phyloP scores from a whole-genome alignment of 768 basidiomycete species.

The Chalciporus pseudorubinellus region DNA sequence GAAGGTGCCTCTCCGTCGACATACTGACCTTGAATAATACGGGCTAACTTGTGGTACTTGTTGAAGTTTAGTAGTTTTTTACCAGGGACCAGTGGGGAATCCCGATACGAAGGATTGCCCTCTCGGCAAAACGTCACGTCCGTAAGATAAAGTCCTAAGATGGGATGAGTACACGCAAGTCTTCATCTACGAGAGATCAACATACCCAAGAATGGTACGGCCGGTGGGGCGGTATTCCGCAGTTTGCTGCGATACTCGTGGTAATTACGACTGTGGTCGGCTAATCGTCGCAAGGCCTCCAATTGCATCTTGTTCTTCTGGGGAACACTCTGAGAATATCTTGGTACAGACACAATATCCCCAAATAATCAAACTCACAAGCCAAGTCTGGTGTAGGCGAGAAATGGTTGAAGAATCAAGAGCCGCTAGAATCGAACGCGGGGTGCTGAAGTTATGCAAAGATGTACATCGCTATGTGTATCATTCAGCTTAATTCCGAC shows the following conservation, averaged over 20 bases:
- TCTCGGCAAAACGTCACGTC: constrained; percentile 95
- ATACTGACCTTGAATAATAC: constrained; percentile 72
- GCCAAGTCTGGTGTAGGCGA: constrained; percentile 90
- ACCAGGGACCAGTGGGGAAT: constrained; percentile 69
- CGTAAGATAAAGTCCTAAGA: constrained; percentile 76
- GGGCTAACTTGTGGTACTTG: constrained; percentile 88
- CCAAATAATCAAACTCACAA: constrained; percentile 48
- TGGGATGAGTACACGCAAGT: constrained; percentile 7
- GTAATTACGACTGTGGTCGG: constrained; percentile 89
- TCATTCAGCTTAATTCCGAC: constrained; percentile 6
- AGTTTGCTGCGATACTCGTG: constrained; percentile 87
- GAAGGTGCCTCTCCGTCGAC: not conserved
- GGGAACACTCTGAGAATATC: constrained; percentile 61
- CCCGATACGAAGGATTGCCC: constrained; percentile 84
- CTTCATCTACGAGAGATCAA: not conserved
- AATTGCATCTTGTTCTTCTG: constrained; percentile 82
- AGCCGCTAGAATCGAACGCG: constrained; percentile 89
- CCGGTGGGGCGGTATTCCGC: constrained; percentile 86
- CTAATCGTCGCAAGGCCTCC: constrained; percentile 77
- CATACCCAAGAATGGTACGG: constrained; percentile 91
- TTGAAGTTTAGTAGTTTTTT: constrained; percentile 93
- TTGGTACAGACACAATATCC: constrained; percentile 7
- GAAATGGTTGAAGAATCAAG: constrained; percentile 95
- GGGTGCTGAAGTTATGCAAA: constrained; percentile 88
- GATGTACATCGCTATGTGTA: constrained; percentile 70